Evolutionary conservation across 768 basidiomycete species (phyloP).

Genomic region (Lactarius sp.): DNA sequence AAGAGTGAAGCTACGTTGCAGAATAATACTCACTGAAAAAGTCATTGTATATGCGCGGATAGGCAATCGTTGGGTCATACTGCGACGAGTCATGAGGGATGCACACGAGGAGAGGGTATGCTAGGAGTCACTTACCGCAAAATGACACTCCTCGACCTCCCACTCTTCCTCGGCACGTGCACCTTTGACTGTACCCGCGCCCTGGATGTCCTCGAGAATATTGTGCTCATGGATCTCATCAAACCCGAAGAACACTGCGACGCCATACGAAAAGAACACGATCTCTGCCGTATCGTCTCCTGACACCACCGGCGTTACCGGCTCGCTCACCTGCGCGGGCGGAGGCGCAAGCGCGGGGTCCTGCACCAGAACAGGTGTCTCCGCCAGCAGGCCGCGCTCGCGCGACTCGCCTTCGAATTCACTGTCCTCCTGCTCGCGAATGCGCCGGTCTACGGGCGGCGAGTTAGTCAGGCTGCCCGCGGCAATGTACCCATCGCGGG

Average conservation of each 20-base stretch:
- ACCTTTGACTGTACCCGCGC: conserved; percentile 63
- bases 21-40: conserved; percentile 71
- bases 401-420: conserved; percentile 19
- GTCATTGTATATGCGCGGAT: conserved; percentile 92
- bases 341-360: not conserved
- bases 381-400: conserved; percentile 5
- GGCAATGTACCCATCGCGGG: conserved; percentile 55
- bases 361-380: conserved; percentile 9
- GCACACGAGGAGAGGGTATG: not conserved
- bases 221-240: conserved; percentile 71
- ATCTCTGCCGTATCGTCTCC: conserved; percentile 64
- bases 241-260: conserved; percentile 89
- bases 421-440: conserved; percentile 11
- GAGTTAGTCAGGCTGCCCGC: conserved; percentile 27
- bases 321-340: not conserved
- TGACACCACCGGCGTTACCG: conserved; percentile 6
- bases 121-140: conserved; percentile 47
- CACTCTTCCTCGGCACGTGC: conserved; percentile 63
- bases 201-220: conserved; percentile 78
- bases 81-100: conserved; percentile 27
- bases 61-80: conserved; percentile 81
- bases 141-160: conserved; percentile 95
- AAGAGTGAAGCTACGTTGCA: not conserved
- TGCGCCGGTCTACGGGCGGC: conserved; percentile 20
- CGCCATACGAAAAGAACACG: conserved; percentile 83